Base-by-base conservation (phyloP, 257 asterid species). In the Cynanchum wilfordii region DNA sequence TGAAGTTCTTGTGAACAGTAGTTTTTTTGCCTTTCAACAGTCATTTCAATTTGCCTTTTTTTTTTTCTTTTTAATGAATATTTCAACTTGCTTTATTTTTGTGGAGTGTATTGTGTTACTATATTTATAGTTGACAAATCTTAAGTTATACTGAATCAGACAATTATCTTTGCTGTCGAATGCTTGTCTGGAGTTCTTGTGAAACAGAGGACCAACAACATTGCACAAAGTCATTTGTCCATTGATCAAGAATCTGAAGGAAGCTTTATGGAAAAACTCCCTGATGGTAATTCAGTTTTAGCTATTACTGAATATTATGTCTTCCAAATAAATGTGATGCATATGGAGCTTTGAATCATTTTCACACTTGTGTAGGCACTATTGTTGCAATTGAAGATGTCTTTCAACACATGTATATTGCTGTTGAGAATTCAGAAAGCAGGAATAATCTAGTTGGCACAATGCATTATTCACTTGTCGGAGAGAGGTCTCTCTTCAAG, bases 371-470 rank as follows among this genome's bases (percentile, higher is more conserved):
- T 69, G 22, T 86, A 91, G 99, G 97, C 83, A 66, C 96, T 57
- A 82, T 91, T 84, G 97, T 94, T 80, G 92, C 96, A 55, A 85
- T 94, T 69, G 89, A 94, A 87, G 99, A 94, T 86, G 86, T 87
- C 68, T 89, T 85, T 77, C 96, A 94, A 80, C 99, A 94, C 84
- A 91, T 85, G 85, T 94, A 85, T 83, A 81, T 94, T 71, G 85
- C 96, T 75, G 96, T 91, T 83, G 86, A 78, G 78, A 86, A 83
- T 60, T 81, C 78, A 69, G 96, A 75, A 74, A 83, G 81, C 77
- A 80, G 87, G 71, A 85, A 87, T 79, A 83, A 75, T 68, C 73
- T 89, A 83, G 88, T 82, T 78, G 97, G 99, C 71, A 81, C 86
- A 16, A 71, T 84, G 77, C 99, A 94, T 88, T 87, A 91, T 87